Percentiles rank a stretch among this genome's conserved stretches.
phyloP scores from a whole-genome alignment of 108 stramenopile genomes.

The Aurantiochytrium sp. region DNA sequence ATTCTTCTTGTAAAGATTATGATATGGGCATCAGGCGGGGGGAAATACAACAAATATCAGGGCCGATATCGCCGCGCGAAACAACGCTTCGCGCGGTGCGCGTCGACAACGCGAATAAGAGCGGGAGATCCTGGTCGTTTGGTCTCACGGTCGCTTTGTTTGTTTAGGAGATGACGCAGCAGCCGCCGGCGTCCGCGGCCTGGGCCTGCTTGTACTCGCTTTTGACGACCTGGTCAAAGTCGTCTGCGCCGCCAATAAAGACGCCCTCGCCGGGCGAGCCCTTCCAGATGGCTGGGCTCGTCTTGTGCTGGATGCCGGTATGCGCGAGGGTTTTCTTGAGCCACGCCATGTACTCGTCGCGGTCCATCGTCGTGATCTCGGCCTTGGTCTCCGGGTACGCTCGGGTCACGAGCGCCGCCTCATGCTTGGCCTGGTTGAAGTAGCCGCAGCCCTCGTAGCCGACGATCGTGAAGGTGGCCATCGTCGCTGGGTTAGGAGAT shows the following conservation, averaged over 20 bases:
- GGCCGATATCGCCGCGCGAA: too few relatives aligned
- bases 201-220: neutral
- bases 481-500: too few relatives aligned
- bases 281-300: neutral
- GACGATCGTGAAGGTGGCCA: neutral
- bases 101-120: too few relatives aligned
- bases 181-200: neutral
- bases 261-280: neutral
- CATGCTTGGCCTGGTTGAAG: neutral
- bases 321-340: neutral
- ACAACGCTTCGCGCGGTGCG: too few relatives aligned
- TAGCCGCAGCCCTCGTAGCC: neutral
- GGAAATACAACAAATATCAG: too few relatives aligned
- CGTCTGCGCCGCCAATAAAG: neutral
- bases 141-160: too few relatives aligned
- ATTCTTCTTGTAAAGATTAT: too few relatives aligned
- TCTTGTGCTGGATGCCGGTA: neutral
- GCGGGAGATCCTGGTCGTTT: too few relatives aligned
- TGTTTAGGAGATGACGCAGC: neutral
- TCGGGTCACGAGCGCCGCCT: neutral
- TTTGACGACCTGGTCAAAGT: neutral
- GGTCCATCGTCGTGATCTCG: neutral
- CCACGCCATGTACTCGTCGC: neutral
- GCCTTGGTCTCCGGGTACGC: neutral
- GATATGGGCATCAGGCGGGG: too few relatives aligned